Conservation (phyloP, 2,329 filamentous ascomycete species). For the Penicillium sp. region DNA sequence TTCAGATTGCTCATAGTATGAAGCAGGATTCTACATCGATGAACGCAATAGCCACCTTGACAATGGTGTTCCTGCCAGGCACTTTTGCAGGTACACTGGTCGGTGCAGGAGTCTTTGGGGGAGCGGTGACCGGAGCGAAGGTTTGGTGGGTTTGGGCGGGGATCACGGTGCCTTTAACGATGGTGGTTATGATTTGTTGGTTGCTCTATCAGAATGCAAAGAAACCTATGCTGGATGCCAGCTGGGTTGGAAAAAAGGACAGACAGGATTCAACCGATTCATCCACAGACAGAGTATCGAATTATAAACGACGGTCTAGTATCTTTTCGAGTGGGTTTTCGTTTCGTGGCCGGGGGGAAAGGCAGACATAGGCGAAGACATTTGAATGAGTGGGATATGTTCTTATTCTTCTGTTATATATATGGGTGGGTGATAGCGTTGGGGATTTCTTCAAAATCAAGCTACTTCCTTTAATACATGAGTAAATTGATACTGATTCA, state of each 20-base stretch:
- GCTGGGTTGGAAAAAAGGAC: neutral
- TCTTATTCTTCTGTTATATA: neutral
- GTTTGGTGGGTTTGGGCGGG: slow-evolving; percentile 16
- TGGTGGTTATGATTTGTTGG: slow-evolving; percentile 14
- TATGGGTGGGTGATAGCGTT: neutral
- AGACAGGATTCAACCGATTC: neutral
- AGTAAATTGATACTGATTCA: no score
- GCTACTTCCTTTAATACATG: no score
- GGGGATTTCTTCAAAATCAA: neutral
- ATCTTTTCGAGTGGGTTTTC: neutral
- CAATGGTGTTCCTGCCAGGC: slow-evolving; percentile 31
- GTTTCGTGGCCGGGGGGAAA: neutral
- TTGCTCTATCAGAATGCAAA: slow-evolving; percentile 12
- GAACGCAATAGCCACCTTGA: slow-evolving; percentile 32
- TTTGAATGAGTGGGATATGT: neutral
- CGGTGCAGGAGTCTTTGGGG: slow-evolving; percentile 6
- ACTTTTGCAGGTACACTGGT: slow-evolving; percentile 21
- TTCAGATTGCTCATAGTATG: slow-evolving; percentile 27
- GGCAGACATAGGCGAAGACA: neutral
- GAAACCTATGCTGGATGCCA: neutral
- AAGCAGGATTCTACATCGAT: slow-evolving; percentile 31
- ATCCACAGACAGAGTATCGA: neutral
- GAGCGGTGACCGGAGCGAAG: neutral
- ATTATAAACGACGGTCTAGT: neutral
- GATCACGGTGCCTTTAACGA: slow-evolving; percentile 14